Base-by-base conservation (phyloP, 2,329 filamentous ascomycete genomes). In the Apiospora sp. region DNA sequence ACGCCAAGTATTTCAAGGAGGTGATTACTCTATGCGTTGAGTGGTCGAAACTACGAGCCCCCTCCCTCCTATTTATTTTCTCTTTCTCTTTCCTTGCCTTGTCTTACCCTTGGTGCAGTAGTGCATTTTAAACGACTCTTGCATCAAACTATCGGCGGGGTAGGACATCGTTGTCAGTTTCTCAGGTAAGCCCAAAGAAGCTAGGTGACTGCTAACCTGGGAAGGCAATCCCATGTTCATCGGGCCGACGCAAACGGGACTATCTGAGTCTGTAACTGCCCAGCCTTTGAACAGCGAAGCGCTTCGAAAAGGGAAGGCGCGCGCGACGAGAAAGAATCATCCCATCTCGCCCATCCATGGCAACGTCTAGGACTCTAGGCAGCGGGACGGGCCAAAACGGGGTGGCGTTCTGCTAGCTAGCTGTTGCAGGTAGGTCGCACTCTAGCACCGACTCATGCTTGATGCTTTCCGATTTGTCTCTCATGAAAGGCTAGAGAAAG, bases 111-210 rank as follows among this genome's bases (percentile, higher is more conserved):
- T 19, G 54, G 54, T 61, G 54, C 54, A 37, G 54, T 37, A 61
- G 54, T 61, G 30, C 30, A 41, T 3, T 10, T 41, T 41, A 64
- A 41, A 41, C 22, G 34, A n/a, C 19, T 41, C 30, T 64, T 41
- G 58, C 58, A 64, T 64, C 19, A 37, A 41, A 64, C 58, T 64
- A 64, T 64, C 34, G 58, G 58, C 58, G 58, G 58, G 58, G 58
- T 64, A 41, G 34, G 51, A 16, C 30, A 37, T 61, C 54, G 54
- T 34, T 34, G 30, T 61, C 54, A 61, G 34, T 30, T 61, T 16
- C 24, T 61, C 54, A 61, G 54, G 54, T n/a, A 4, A 30, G 54
- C 51, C 51, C 19, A 24, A 51, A 37, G 19, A 30, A 4, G 22
- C 49, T 27, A 27, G 16, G 30, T 19, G 10, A 10, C 37, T 41